Evolutionary conservation across 192 early-diverging fungal species (phyloP), one percentile per base, ranked within the genome.

Genomic region (Backusella tarrabulga): DNA sequence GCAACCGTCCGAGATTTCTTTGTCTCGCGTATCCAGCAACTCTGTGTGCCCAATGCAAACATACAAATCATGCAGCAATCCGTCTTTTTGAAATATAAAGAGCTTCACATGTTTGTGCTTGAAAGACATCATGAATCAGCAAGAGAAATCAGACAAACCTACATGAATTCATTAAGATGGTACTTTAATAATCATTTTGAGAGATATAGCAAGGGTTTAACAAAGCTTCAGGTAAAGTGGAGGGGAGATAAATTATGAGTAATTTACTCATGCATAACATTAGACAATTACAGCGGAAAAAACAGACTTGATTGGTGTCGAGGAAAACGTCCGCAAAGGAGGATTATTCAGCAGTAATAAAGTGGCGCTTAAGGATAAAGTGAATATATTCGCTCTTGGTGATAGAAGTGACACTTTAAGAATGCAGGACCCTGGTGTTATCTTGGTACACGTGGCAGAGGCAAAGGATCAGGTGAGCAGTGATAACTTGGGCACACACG

Each of bases 171-270:
- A 4, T 88, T 97, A 71, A 86, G 91, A 23, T 93, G 91, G 86
- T 98, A 97, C 82, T 98, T 94, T 85, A 85, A 88, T 36, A 92
- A 93, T 71, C 93, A 94, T 68, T 99, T 99, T 82, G 97, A 98
- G 35, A 87, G 89, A 71, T 99, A 99, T 84, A 85, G 91, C 66
- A 88, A 89, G 78, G 89, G 89, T 0, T 82, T 98, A 67, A 83
- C 87, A 52, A 92, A 90, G 77, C 85, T 98, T 1, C 96, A 95
- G 87, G 91, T 91, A 76, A 71, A 34, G 29, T 17, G 34, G 29
- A 19, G 32, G 38, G 38, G 32, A 9, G 38, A 11, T 40, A 3
- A 40, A 12, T 1, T 40, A 19, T 21, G 23, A 3, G 0, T 32
- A 1, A 26, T 69, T 50, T 44, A 44, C 17, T n/a, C n/a, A 32